Evolutionary conservation across 805 yeast species (phyloP).

Genomic region (Candida maesae): DNA sequence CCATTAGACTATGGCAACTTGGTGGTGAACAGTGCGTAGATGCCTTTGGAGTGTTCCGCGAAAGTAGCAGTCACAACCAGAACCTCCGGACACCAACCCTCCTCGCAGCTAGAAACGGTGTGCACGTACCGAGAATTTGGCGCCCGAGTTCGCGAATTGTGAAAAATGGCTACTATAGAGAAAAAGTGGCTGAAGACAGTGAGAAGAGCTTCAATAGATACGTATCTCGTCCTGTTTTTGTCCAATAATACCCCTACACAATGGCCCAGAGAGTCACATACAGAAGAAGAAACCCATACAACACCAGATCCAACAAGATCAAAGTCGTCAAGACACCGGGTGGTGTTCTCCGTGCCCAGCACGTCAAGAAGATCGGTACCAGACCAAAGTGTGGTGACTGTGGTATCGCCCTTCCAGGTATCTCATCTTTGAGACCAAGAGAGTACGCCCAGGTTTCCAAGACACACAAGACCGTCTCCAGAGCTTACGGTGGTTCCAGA

Average conservation of each 20-base stretch:
- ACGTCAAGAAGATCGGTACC: constrained; percentile 84
- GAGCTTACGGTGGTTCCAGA: constrained; percentile 99
- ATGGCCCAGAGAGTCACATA: constrained; percentile 99
- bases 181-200: background rate
- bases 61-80: constrained; percentile 20
- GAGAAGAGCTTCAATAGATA: too few species aligned
- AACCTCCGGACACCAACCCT: constrained; percentile 14
- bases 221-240: too few species aligned
- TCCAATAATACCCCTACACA: constrained; percentile 29
- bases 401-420: constrained; percentile 77
- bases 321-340: constrained; percentile 99
- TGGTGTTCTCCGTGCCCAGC: constrained; percentile 98
- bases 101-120: background rate
- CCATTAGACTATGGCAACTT: background rate
- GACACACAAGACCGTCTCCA: constrained; percentile 97
- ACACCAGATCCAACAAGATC: constrained; percentile 99
- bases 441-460: constrained; percentile 91
- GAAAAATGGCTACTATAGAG: constrained; percentile 2
- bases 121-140: constrained; percentile 12
- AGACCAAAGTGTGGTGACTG: constrained; percentile 84
- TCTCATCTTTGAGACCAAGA: constrained; percentile 97
- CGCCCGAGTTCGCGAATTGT: background rate
- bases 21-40: constrained; percentile 2
- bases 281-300: constrained; percentile 99
- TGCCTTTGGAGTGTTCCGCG: constrained; percentile 1